Conservation (phyloP, 805 yeast species). For the Candida silvatica region DNA sequence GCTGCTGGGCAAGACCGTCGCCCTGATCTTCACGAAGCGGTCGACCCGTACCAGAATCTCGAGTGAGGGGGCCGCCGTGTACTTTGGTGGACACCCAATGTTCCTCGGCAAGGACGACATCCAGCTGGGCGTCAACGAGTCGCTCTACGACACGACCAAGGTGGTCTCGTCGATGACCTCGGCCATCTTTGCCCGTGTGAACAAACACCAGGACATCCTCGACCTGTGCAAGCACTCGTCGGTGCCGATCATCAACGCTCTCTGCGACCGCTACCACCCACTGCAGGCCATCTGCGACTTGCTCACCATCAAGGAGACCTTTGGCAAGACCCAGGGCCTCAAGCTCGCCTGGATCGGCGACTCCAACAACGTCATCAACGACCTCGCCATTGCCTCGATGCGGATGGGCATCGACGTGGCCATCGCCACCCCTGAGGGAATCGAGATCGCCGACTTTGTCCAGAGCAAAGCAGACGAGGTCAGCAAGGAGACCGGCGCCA, state of each 20-base stretch:
- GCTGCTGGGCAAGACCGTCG: slow-evolving; percentile 72
- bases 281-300: slow-evolving; percentile 91
- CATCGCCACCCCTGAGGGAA: slow-evolving; percentile 75
- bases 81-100: slow-evolving; percentile 94
- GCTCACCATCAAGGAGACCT: slow-evolving; percentile 75
- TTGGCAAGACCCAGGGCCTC: slow-evolving; percentile 45
- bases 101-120: slow-evolving; percentile 94
- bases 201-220: slow-evolving; percentile 72
- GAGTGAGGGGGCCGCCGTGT: slow-evolving; percentile 87
- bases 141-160: slow-evolving; percentile 78
- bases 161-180: slow-evolving; percentile 94
- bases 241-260: slow-evolving; percentile 89
- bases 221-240: slow-evolving; percentile 69
- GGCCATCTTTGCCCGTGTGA: slow-evolving; percentile 95
- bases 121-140: slow-evolving; percentile 93
- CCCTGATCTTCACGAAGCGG: slow-evolving; percentile 81
- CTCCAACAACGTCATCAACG: slow-evolving; percentile 92
- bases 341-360: slow-evolving; percentile 96
- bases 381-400: slow-evolving; percentile 79
- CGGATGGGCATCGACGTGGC: slow-evolving; percentile 77
- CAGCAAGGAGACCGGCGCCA: slow-evolving; percentile 40
- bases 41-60: slow-evolving; percentile 94
- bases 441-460: slow-evolving; percentile 53
- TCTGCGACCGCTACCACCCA: slow-evolving; percentile 92
- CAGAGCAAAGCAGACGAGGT: slow-evolving; percentile 44